phyloP scores from a whole-genome alignment of 2,329 filamentous ascomycete genomes.

The Raffaelea albimanens region DNA sequence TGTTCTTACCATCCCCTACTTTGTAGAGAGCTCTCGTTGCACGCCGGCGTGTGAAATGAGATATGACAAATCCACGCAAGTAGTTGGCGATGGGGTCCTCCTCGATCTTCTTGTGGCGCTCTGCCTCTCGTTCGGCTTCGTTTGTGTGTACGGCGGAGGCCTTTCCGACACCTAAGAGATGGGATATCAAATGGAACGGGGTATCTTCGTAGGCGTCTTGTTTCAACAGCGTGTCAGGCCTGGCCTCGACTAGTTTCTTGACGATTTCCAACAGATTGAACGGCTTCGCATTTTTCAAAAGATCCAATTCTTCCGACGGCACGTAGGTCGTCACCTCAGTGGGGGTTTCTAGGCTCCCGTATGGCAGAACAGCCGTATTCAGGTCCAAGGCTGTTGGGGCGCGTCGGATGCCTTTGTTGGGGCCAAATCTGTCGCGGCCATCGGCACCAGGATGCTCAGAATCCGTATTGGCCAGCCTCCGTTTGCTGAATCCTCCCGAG shows the following conservation, averaged over 20 bases:
- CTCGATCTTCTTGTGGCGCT: conserved; percentile 4
- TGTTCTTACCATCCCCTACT: conserved; percentile 3
- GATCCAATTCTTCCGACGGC: neutral
- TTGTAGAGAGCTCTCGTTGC: conserved; percentile 6
- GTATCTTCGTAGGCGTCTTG: conserved; percentile 2
- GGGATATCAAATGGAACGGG: conserved; percentile 5
- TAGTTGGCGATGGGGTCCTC: neutral
- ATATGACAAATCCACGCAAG: conserved; percentile 6
- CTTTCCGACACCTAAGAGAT: neutral
- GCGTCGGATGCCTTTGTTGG: neutral
- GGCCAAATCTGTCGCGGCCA: neutral
- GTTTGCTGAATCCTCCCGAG: too few relatives aligned
- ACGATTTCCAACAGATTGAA: conserved; percentile 1
- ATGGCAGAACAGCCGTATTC: neutral
- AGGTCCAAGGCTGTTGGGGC: neutral
- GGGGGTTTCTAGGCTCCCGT: too few relatives aligned
- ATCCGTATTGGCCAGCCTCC: too few relatives aligned
- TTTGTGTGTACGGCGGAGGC: too few relatives aligned
- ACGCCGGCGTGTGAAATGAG: neutral
- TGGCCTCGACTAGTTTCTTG: conserved; percentile 1
- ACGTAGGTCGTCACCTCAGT: neutral
- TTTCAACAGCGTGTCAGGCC: conserved; percentile 2
- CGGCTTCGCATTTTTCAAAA: neutral
- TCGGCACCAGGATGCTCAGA: too few relatives aligned
- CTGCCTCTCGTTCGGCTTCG: neutral